Evolutionary conservation across 2,329 filamentous ascomycete species (phyloP), one percentile per base, ranked within the genome.

Genomic region (Dactylellina haptotyla): DNA sequence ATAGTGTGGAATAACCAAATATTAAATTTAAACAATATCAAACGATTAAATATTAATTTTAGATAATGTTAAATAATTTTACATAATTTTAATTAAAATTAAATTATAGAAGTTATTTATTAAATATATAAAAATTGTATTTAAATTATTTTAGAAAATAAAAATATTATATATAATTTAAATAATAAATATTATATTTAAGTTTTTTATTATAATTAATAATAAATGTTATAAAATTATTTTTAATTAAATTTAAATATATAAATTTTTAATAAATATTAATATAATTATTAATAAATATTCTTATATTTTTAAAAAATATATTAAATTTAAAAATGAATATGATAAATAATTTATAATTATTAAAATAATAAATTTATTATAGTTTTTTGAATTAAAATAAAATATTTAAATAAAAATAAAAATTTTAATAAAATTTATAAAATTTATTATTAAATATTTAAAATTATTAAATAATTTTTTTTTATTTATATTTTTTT

Each of bases 321-420:
- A 48, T 16, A 3, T 48, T 2, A 23, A 25, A 48, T 48, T 41
- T 41, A 41, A 41, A n/a, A 41, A 5, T 41, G 18, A 23, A 46
- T 46, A 25, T 8, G 23, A 23, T 10, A 20, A 46, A 23, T 46
- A 18, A 46, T 46, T 28, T n/a, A 51, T 12, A 51, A 51, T 51
- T 51, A 51, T 23, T 20, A 18, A 32, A 54, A 54, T 18, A 34
- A n/a, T 37, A 34, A 16, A 34, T 48, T 48, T 48, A 18, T 25
- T 48, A 48, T 8, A 20, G 12, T 16, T 20, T 16, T 54, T 32
- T 37, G n/a, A 34, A 54, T 34, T 37, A 37, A 54, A 5, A 12
- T 20, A 20, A 10, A 51, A 14, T 9, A 51, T 51, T 14, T 28
- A 28, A 28, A 51, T 28, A 51, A 51, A 28, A 28, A 51, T 16